Percentiles rank a stretch among this genome's conserved stretches.
Conservation (phyloP, 345 rosid species). For the Pistacia integerrima region DNA sequence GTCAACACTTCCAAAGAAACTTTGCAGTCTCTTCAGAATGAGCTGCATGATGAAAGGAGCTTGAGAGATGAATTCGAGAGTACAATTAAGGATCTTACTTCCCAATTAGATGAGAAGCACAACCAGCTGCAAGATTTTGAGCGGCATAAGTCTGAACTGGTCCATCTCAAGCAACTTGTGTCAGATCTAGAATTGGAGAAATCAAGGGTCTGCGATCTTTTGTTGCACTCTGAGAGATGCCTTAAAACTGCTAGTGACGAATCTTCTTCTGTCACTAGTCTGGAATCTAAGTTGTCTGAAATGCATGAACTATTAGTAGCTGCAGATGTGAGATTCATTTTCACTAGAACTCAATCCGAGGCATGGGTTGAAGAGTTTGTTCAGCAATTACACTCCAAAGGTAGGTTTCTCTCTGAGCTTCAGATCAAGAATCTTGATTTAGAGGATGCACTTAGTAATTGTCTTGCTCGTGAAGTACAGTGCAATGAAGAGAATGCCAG, state of each 20-base stretch:
- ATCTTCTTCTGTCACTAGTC: conserved; percentile 44
- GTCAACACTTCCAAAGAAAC: conserved; percentile 45
- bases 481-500: conserved; percentile 62
- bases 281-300: conserved; percentile 67
- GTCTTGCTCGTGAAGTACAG: conserved; percentile 52
- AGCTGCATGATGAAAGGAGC: conserved; percentile 56
- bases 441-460: conserved; percentile 50
- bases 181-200: conserved; percentile 67
- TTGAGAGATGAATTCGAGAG: conserved; percentile 43
- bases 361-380: conserved; percentile 45
- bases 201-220: conserved; percentile 39
- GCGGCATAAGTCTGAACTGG: conserved; percentile 54
- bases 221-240: conserved; percentile 53
- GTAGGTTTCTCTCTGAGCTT: conserved; percentile 44
- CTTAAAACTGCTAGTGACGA: conserved; percentile 46
- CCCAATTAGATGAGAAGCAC: conserved; percentile 56
- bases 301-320: conserved; percentile 54
- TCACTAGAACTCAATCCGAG: conserved; percentile 56
- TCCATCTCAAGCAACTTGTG: conserved; percentile 54
- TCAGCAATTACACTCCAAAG: conserved; percentile 45
- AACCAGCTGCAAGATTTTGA: conserved; percentile 50
- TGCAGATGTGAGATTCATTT: conserved; percentile 51
- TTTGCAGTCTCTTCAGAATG: conserved; percentile 39
- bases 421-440: conserved; percentile 53
- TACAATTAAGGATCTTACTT: conserved; percentile 48